Evolutionary conservation across 306 rosid genomes (phyloP), one percentile per base, ranked within the genome.

Genomic region (Fragaria iinumae): DNA sequence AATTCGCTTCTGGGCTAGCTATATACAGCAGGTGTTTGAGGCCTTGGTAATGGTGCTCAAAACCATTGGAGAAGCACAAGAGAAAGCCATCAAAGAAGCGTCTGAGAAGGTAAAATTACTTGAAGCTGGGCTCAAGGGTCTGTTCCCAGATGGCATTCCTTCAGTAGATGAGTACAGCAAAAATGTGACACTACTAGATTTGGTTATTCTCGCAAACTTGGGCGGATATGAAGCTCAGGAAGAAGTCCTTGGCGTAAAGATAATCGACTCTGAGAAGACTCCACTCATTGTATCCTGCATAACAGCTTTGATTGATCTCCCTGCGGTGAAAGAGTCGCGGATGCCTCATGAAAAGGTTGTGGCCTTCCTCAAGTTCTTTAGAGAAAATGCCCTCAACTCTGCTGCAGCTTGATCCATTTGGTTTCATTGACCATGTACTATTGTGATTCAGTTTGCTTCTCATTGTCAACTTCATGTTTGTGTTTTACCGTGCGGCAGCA

Each of bases 1-100:
- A 73, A 71, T 71, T 81, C 73, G 77, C 4, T 76, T 81, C 36
- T 81, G 81, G 76, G 41, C 20, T 7, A 60, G 71, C 39, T 70
- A 27, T 47, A 7, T 71, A 8, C 64, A 70, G 41, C 68, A 70
- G 84, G 11, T 70, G 53, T 52, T 4, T 32, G 53, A 63, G 67
- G 20, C 38, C 49, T 4, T 62, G 60, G 1, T 13, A 13, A 2
- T 21, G 8, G 68, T 63, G 6, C 8, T 75, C 21, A 69, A 39
- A 64, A 60, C 62, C 41, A 52, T 6, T 48, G 77, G 62, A 50
- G 80, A 76, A 71, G 73, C 27, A 70, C 80, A 69, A 60, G 50
- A 70, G 48, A 64, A 63, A 64, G 77, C 80, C 27, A 20, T 63
- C 11, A 63, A 69, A 32, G 77, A 70, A 70, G 41, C 63, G 73